Base-by-base conservation (phyloP, 2,329 filamentous ascomycete genomes). In the Celoporthe dispersa region DNA sequence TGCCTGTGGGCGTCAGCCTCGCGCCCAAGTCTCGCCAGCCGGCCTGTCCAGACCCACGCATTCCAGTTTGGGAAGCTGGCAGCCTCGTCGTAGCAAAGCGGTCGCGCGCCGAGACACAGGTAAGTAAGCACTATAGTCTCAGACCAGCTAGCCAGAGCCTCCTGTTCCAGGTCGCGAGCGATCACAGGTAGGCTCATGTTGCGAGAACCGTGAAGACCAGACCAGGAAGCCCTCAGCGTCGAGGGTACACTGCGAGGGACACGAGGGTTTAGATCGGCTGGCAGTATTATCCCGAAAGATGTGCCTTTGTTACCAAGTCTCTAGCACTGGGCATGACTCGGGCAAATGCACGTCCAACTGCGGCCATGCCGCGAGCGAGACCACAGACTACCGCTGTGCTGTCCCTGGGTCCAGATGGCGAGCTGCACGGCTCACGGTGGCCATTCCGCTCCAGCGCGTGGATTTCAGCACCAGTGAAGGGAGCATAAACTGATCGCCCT, bases 1-100 rank as follows among this genome's bases (percentile, higher is more conserved):
- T 12, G 33, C 12, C 28, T 33, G 25, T 28, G 44, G n/a, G 28
- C 41, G 44, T 35, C 63, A 64, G 63, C 63, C 63, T 64, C 16
- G 41, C 44, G 9, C 63, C 39, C n/a, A 64, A 33, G 35, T 41
- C 7, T 19, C 41, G 31, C 37, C 28, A 31, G 22, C 63, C 14
- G n/a, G 22, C 25, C n/a, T n/a, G 31, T 31, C 22, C 35, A 22
- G 48, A 44, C 16, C 44, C 44, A 31, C 12, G 35, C 44, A 11
- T n/a, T 57, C 64, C 51, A 11, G 53, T 66, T 66, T 22, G 63
- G 63, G 64, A 57, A 66, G 51, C 37, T 25, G 64, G 35, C 51
- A 66, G 64, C 64, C 64, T 66, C 64, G 64, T 28, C 48, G 35
- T 28, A 65, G 5, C 14, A 57, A 11, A n/a, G 51, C 37, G 31